Evolutionary conservation across 2,329 filamentous ascomycete genomes (phyloP), one percentile per base, ranked within the genome.

Genomic region (Apiospora saccharicola): DNA sequence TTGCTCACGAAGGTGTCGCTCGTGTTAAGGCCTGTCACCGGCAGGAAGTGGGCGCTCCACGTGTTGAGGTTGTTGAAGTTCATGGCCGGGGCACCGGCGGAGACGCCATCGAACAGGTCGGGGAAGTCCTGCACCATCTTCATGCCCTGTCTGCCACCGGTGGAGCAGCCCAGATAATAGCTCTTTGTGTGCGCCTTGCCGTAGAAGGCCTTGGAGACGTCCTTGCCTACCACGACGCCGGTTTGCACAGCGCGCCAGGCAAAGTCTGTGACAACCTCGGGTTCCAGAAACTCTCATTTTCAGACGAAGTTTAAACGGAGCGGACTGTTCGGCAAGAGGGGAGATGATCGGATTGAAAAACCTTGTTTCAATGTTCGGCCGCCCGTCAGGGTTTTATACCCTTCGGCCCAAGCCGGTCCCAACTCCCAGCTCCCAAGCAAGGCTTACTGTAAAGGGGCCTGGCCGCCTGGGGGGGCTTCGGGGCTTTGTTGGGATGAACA

Each of bases 121-220:
- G 89, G 88, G 73, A 85, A 90, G 16, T 80, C 75, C 73, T 91
- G 85, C 0, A 86, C 84, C 13, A 86, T 84, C 71, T 87, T 87
- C 46, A 89, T 80, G 4, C 88, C 89, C 80, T 90, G 87, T 0
- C 89, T 82, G 0, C 90, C 89, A 12, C 90, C 90, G 0, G 87
- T 87, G 0, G 88, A 90, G 76, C 89, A 91, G 10, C 89, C 89
- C 1, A 86, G 76, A 72, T 86, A 90, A 78, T 90, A 91, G 3
- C 83, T 85, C 70, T 84, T 85, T 0, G 79, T 78, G 0, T 82
- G 79, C 0, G 44, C 3, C 3, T 71, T 74, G 3, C 79, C 78
- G 75, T 90, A 90, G 76, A 87, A 89, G 0, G 80, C 77, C 24
- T 84, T 76, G 4, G 83, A 81, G 24, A 90, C 78, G 24, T 81